Conservation (phyloP, 371 early-diverging fungal genomes). For the Mucor plumbeus region DNA sequence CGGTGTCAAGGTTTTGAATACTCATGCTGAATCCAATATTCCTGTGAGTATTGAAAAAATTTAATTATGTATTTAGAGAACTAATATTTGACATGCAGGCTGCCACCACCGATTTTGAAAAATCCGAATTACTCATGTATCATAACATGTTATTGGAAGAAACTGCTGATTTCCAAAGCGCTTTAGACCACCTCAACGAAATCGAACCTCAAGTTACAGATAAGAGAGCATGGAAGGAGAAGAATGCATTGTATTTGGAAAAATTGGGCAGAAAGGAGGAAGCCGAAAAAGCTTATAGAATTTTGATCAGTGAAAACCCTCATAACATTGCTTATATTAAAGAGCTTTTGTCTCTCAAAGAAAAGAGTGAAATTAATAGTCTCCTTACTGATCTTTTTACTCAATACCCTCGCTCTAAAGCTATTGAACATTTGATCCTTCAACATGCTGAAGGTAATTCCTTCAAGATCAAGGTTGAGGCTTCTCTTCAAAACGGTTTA, state of each 20-base stretch:
- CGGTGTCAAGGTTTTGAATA: constrained; percentile 72
- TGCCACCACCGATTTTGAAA: constrained; percentile 66
- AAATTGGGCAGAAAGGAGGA: constrained; percentile 71
- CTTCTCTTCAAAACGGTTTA: constrained; percentile 72
- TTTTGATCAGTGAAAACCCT: constrained; percentile 81
- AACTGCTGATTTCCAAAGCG: constrained; percentile 73
- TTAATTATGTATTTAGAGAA: neutral
- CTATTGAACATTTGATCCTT: constrained; percentile 77
- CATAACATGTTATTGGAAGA: constrained; percentile 81
- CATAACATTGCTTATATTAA: constrained; percentile 76
- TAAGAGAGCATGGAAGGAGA: constrained; percentile 71
- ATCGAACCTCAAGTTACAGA: constrained; percentile 79
- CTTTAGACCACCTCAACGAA: constrained; percentile 76
- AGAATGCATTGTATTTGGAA: constrained; percentile 72
- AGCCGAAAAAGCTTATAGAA: constrained; percentile 76
- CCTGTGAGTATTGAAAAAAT: constrained; percentile 12
- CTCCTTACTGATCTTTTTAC: constrained; percentile 66
- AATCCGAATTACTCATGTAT: constrained; percentile 81
- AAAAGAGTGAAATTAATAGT: constrained; percentile 34
- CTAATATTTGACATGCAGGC: constrained; percentile 34
- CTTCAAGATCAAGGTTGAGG: constrained; percentile 69
- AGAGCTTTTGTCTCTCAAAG: constrained; percentile 63
- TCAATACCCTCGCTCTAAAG: constrained; percentile 85
- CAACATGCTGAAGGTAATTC: constrained; percentile 72
- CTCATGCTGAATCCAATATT: constrained; percentile 67